Conservation (phyloP, 2,329 filamentous ascomycete species). For the Fusarium sulawesiense region DNA sequence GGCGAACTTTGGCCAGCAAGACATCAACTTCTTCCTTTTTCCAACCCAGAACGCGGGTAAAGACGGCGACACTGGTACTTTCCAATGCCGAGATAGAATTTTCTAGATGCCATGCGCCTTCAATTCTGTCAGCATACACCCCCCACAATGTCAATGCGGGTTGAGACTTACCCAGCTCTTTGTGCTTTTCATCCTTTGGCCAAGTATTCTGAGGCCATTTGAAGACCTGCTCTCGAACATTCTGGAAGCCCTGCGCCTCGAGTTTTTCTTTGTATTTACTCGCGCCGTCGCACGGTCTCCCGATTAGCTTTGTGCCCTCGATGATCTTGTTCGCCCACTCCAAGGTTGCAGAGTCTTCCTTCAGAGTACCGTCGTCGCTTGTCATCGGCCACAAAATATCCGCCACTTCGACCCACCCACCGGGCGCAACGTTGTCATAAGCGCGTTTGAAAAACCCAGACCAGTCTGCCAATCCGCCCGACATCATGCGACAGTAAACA, state of each 20-base stretch:
- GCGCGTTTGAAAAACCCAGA: conserved; percentile 37
- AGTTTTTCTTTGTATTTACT: conserved; percentile 50
- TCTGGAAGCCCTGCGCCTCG: conserved; percentile 61
- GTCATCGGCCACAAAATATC: conserved; percentile 33
- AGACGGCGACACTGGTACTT: conserved; percentile 45
- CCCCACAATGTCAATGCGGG: rapidly evolving
- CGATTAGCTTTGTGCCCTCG: conserved; percentile 42
- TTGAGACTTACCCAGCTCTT: conserved; percentile 52
- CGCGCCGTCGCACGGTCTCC: conserved; percentile 43
- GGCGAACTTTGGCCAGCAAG: conserved; percentile 42
- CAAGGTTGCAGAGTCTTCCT: conserved; percentile 28
- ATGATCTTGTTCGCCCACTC: conserved; percentile 42
- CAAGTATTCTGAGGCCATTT: conserved; percentile 62
- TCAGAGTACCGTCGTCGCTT: conserved; percentile 19
- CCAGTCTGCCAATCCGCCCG: conserved; percentile 37
- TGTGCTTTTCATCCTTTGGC: conserved; percentile 61
- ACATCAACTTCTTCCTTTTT: conserved; percentile 41
- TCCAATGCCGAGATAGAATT: conserved; percentile 43
- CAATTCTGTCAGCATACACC: rapidly evolving
- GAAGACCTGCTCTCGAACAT: conserved; percentile 58
- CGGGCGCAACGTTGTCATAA: conserved; percentile 36
- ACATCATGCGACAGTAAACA: conserved; percentile 45
- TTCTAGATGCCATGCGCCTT: conserved; percentile 47
- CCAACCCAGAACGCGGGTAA: conserved; percentile 47
- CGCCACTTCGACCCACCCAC: conserved; percentile 43